Conservation (phyloP, 163 green algal species). For the Volvox carteri region DNA sequence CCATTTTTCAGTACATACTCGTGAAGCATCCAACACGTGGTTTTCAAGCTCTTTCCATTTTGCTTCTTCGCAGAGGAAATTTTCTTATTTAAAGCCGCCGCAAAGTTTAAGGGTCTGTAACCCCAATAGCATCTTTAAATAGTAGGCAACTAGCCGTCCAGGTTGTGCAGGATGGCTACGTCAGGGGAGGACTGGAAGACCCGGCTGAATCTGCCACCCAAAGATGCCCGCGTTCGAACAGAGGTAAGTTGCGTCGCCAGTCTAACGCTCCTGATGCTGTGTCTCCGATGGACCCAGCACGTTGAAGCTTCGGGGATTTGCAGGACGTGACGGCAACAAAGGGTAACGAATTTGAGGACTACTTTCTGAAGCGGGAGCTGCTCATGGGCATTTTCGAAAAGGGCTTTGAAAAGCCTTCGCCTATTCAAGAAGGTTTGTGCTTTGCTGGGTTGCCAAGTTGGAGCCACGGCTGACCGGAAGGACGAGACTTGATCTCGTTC, state of each 20-base stretch:
- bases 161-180: conserved; percentile 44
- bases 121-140: not conserved
- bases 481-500: conserved; percentile 10
- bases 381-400: conserved; percentile 99
- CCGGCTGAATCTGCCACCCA: conserved; percentile 80
- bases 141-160: not conserved
- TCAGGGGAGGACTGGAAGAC: conserved; percentile 81
- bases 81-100: conserved; percentile 4
- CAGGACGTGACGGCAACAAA: conserved; percentile 98
- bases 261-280: not conserved
- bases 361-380: conserved; percentile 94
- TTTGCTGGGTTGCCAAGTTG: not conserved
- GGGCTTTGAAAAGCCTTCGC: conserved; percentile 96
- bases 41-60: not conserved
- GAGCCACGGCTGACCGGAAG: conserved; percentile 4
- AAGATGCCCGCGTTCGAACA: conserved; percentile 90
- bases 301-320: not conserved
- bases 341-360: conserved; percentile 98
- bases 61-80: not conserved
- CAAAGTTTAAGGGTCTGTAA: not conserved
- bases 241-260: conserved; percentile 75
- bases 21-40: not conserved
- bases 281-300: not conserved
- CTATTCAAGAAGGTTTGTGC: conserved; percentile 79
- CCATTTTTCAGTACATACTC: conserved; percentile 8